These are phyloP conservation scores for Paraleonurus japonicus DNA, from an alignment of 257 asterid genomes.

Conservation along the genomic window DNA sequence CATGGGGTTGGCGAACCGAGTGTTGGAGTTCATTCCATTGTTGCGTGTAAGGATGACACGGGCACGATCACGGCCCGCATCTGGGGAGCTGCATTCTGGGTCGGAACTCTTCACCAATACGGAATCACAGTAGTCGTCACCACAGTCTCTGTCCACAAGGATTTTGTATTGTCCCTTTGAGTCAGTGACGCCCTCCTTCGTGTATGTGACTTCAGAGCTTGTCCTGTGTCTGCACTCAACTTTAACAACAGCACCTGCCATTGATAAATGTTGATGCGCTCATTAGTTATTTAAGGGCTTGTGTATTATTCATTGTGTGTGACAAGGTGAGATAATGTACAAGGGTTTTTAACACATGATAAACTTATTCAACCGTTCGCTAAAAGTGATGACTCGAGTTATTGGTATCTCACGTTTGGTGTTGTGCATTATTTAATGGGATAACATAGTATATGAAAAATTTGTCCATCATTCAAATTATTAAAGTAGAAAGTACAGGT, in stretches of 20 bases:
- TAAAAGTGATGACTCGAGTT: no score
- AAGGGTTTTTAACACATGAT: no score
- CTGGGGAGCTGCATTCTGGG: conserved; percentile 42
- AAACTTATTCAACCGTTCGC: no score
- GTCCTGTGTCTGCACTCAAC: conserved; percentile 55
- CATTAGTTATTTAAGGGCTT: no score
- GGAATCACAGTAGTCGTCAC: conserved; percentile 65
- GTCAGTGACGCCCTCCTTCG: conserved; percentile 33
- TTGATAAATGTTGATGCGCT: neutral
- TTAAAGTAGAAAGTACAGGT: no score
- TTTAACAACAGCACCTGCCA: conserved; percentile 51
- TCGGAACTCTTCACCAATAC: conserved; percentile 48
- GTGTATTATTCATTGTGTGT: no score
- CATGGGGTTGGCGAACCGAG: conserved; percentile 61
- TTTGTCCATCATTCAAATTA: no score
- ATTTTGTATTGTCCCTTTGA: conserved; percentile 52
- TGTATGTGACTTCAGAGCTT: conserved; percentile 32
- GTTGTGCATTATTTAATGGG: no score
- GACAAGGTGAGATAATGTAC: no score
- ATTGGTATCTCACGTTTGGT: no score
- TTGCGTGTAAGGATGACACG: conserved; percentile 65
- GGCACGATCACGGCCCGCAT: conserved; percentile 67
- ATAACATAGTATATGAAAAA: no score
- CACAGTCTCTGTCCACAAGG: conserved; percentile 49
- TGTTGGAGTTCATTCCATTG: conserved; percentile 63